A percentile compares a stretch with the other conserved stretches of the same genome.
These are phyloP conservation scores for Imleria badia DNA, from an alignment of 768 basidiomycete species.

Conservation along the genomic window DNA sequence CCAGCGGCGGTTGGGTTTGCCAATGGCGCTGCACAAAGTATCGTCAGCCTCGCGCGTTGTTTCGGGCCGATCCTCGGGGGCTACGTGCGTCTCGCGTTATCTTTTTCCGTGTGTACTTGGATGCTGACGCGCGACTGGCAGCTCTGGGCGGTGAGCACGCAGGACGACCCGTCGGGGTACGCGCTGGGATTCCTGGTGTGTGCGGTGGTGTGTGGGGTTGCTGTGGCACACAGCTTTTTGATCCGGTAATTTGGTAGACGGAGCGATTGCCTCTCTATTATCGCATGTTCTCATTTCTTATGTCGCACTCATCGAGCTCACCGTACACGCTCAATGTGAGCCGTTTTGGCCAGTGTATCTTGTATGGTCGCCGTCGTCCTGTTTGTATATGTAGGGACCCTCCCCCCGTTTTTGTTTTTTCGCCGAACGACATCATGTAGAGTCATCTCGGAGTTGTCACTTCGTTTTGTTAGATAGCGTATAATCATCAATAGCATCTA, in stretches of 20 bases:
- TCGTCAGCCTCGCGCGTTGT: constrained; percentile 91
- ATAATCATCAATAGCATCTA: background rate
- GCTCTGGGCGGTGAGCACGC: constrained; percentile 75
- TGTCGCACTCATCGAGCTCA: background rate
- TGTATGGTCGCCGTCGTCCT: background rate
- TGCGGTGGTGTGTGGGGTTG: constrained; percentile 56
- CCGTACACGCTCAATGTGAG: background rate
- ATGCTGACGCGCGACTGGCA: constrained; percentile 26
- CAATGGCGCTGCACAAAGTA: constrained; percentile 95
- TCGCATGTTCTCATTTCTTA: background rate
- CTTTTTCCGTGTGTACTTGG: background rate
- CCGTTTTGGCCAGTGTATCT: background rate
- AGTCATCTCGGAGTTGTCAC: background rate
- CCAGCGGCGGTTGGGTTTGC: constrained; percentile 86
- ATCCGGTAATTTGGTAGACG: constrained; percentile 64
- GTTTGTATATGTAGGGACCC: background rate
- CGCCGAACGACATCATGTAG: background rate
- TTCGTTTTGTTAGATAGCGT: background rate
- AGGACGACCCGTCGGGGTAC: constrained; percentile 67
- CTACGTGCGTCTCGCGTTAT: constrained; percentile 47
- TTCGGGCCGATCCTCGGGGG: constrained; percentile 85
- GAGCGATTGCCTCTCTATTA: background rate
- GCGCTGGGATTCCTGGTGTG: constrained; percentile 73
- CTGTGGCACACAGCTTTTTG: constrained; percentile 70
- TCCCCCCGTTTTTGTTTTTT: background rate